Conservation (phyloP, 1,284 basidiomycete genomes). For the Ustilago esculenta region DNA sequence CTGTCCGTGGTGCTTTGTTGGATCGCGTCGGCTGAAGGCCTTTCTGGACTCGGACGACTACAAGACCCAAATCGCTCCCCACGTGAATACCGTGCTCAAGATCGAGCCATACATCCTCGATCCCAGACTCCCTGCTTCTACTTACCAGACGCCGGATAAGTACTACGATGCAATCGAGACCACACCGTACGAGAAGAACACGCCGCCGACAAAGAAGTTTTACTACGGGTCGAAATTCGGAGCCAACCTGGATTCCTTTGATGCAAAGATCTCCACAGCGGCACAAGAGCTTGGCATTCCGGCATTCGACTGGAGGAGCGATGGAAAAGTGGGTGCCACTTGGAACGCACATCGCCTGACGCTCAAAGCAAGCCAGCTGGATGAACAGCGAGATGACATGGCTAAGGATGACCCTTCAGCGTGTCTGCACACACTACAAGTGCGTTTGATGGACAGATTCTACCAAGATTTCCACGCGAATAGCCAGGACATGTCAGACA, state of each 20-base stretch:
- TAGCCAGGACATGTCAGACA: constrained; percentile 43
- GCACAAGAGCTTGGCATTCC: constrained; percentile 35
- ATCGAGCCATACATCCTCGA: constrained; percentile 54
- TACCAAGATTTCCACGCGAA: constrained; percentile 39
- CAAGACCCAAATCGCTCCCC: constrained; percentile 36
- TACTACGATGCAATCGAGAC: constrained; percentile 46
- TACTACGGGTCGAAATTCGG: constrained; percentile 52
- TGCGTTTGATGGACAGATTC: constrained; percentile 35
- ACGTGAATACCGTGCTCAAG: constrained; percentile 35
- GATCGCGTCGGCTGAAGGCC: constrained; percentile 36
- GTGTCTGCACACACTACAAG: constrained; percentile 23
- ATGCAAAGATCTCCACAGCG: constrained; percentile 42
- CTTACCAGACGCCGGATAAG: constrained; percentile 32
- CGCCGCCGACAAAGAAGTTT: constrained; percentile 44
- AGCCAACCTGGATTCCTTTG: constrained; percentile 45
- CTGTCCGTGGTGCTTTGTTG: constrained; percentile 56
- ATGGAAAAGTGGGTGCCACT: constrained; percentile 50
- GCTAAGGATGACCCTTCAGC: constrained; percentile 10
- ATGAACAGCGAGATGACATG: constrained; percentile 13
- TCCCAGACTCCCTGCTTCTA: constrained; percentile 36
- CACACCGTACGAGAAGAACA: constrained; percentile 38
- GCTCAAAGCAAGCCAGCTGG: constrained; percentile 35
- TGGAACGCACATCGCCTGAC: constrained; percentile 51
- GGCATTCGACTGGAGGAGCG: constrained; percentile 36
- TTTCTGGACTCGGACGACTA: constrained; percentile 47